Evolutionary conservation across 306 rosid genomes (phyloP), one percentile per base, ranked within the genome.

Genomic region (Herpetospermum pedunculosum): DNA sequence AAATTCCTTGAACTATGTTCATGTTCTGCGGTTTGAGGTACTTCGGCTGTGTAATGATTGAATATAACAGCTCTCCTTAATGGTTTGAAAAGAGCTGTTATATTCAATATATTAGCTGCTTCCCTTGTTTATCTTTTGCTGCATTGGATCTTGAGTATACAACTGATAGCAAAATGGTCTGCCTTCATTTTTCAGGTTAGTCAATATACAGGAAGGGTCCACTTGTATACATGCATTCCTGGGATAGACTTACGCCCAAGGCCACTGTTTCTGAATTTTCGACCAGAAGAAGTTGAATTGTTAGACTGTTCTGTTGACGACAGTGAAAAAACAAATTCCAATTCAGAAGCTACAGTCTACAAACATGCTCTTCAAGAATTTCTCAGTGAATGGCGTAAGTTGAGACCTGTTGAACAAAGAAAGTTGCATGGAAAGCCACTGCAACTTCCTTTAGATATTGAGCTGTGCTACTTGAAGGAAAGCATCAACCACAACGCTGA

Each of bases 131-230:
- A 4, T 71, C 8, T 18, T 32, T 47, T 71, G 40, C 16, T 47
- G 41, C 75, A 71, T 71, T 49, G 25, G 14, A 38, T 43, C 6
- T 68, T 41, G 12, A 21, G 38, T 71, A 48, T 9, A n/a, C 47
- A 47, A 48, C 75, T 16, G 59, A 70, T 28, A 9, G 29, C 9
- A 71, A 75, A 41, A 74, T 44, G 73, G 32, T 73, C 76, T 76
- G 59, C 12, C 64, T 44, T 83, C 50, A 60, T 62, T 76, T 76
- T 80, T 74, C 82, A 93, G 98, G 92, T 93, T 71, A 93, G 98
- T 86, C 90, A 88, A 70, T 91, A 93, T 67, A 91, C 97, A 0
- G 96, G 89, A 81, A 86, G 98, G 87, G 80, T 93, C 82, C 98
- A 93, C 91, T 78, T 91, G 87, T 93, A 89, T 82, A 65, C 91